These are phyloP conservation scores for Silene coronaria DNA, from an alignment of 179 eudicot genomes.

Conservation along the genomic window DNA sequence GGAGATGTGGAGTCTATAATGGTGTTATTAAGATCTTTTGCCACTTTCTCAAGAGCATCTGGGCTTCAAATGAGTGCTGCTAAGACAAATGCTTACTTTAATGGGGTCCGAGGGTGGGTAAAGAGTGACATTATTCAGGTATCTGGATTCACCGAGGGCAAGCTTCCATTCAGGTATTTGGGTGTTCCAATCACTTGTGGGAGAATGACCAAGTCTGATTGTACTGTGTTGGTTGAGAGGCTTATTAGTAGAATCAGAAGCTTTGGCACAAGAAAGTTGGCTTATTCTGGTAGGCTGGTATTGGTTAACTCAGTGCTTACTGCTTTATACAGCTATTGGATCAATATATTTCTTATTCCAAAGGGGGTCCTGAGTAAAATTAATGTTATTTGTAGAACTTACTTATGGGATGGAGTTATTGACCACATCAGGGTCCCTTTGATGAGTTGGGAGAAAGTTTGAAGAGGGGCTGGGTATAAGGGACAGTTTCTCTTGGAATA, in stretches of 20 bases:
- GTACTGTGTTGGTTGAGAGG: background rate
- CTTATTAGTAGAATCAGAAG: background rate
- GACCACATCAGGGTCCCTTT: background rate
- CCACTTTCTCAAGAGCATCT: background rate
- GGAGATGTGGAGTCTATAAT: background rate
- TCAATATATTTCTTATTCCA: background rate
- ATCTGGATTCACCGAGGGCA: background rate
- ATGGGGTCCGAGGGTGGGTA: too few relatives aligned
- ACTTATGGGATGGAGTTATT: background rate
- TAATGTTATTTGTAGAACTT: background rate
- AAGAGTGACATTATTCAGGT: background rate
- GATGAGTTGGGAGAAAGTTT: background rate
- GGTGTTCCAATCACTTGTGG: background rate
- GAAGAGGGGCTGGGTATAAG: background rate
- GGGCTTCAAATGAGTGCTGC: background rate
- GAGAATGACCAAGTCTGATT: too few relatives aligned
- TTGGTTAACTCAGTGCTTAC: background rate
- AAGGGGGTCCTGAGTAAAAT: background rate
- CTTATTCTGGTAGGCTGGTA: background rate
- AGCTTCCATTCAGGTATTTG: background rate
- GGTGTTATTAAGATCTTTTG: background rate
- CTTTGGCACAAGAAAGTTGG: background rate
- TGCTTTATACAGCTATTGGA: background rate
- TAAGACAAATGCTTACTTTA: background rate
- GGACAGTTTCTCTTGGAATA: background rate